phyloP scores from a whole-genome alignment of 1,284 basidiomycete genomes.

The Sphaerobolus stellatus region DNA sequence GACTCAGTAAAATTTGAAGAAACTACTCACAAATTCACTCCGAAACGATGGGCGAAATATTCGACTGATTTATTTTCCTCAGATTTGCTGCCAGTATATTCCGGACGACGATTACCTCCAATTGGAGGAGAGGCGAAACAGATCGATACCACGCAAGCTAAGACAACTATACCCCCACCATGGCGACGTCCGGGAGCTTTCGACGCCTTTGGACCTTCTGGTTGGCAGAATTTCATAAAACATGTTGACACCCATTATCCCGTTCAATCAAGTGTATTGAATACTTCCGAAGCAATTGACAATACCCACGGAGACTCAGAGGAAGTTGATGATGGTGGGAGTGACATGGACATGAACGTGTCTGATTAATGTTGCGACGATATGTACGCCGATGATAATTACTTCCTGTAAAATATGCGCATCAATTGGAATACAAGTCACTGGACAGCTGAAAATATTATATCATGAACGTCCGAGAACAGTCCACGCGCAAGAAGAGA shows the following conservation, averaged over 20 bases:
- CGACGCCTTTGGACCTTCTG: slow-evolving; percentile 7
- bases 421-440: too few species aligned
- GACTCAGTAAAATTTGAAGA: neutral
- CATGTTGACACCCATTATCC: neutral
- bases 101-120: slow-evolving; percentile 39
- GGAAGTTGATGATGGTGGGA: neutral
- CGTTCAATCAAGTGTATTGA: too few species aligned
- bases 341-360: slow-evolving; percentile 9
- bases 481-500: too few species aligned
- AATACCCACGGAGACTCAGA: neutral
- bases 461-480: too few species aligned
- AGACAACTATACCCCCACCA: neutral
- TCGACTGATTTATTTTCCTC: slow-evolving; percentile 60
- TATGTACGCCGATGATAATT: too few species aligned
- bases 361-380: slow-evolving; percentile 10
- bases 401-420: too few species aligned
- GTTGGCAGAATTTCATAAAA: slow-evolving; percentile 6
- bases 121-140: too few species aligned
- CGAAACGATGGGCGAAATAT: slow-evolving; percentile 60
- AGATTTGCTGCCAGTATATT: slow-evolving; percentile 54
- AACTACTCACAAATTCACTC: neutral
- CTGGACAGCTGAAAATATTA: too few species aligned
- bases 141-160: slow-evolving; percentile 21
- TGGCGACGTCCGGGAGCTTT: slow-evolving; percentile 11
- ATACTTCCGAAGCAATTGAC: too few species aligned